These are phyloP conservation scores for Cicer yamashitae DNA, from an alignment of 306 rosid species.

Conservation along the genomic window DNA sequence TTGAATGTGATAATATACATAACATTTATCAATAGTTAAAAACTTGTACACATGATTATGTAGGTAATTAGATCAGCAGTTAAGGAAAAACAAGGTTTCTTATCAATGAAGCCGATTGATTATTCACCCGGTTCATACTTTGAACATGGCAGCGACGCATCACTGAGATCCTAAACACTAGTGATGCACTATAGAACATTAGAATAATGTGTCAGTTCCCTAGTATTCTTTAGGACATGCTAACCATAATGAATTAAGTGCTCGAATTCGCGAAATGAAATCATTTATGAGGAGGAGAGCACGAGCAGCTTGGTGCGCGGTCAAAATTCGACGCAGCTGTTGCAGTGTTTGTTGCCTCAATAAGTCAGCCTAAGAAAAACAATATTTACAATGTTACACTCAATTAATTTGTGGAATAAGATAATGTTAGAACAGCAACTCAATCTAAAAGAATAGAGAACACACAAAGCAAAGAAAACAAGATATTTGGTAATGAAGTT, in stretches of 20 bases:
- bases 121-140: neutral
- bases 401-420: neutral
- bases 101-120: neutral
- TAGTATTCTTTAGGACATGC: conserved; percentile 72
- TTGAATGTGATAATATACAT: conserved; percentile 23
- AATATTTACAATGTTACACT: neutral
- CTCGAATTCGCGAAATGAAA: conserved; percentile 72
- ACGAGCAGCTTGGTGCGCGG: conserved; percentile 76
- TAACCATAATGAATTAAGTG: conserved; percentile 85
- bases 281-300: conserved; percentile 75
- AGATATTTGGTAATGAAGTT: too few relatives aligned
- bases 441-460: too few relatives aligned
- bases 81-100: conserved; percentile 21
- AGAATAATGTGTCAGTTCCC: conserved; percentile 22
- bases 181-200: neutral
- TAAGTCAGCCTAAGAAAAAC: conserved; percentile 73
- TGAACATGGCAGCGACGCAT: neutral
- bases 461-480: too few relatives aligned
- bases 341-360: conserved; percentile 88
- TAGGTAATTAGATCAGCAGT: conserved; percentile 34
- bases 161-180: conserved; percentile 16
- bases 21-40: conserved; percentile 36
- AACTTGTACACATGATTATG: conserved; percentile 38
- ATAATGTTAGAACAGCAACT: neutral
- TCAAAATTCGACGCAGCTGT: conserved; percentile 75